Evolutionary conservation across 1,284 basidiomycete genomes (phyloP).

Genomic region (Tylopilus sp.): DNA sequence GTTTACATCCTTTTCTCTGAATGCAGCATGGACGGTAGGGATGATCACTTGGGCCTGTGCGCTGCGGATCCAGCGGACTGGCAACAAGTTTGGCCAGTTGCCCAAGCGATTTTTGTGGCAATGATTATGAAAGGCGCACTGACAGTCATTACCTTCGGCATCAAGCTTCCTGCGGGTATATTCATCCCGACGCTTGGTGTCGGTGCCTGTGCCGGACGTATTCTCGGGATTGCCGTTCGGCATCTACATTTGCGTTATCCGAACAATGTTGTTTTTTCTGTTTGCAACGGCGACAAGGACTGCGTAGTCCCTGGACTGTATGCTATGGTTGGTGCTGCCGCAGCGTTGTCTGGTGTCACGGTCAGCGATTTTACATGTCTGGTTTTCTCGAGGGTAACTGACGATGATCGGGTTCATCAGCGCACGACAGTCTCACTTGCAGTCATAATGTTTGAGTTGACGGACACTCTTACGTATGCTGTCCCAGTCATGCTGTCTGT

Average conservation of each 20-base stretch:
- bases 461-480: conserved; percentile 91
- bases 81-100: conserved; percentile 61
- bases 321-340: conserved; percentile 91
- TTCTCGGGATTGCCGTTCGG: conserved; percentile 83
- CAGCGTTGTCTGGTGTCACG: conserved; percentile 84
- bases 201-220: conserved; percentile 92
- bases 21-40: conserved; percentile 57
- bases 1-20: conserved; percentile 90
- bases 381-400: conserved; percentile 5
- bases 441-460: conserved; percentile 98
- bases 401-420: conserved; percentile 35
- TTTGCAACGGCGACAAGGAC: conserved; percentile 60
- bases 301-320: conserved; percentile 85
- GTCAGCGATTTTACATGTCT: conserved; percentile 39
- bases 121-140: conserved; percentile 80
- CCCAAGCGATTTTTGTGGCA: conserved; percentile 66
- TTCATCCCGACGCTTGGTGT: conserved; percentile 97
- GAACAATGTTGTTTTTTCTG: conserved; percentile 56
- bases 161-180: conserved; percentile 92
- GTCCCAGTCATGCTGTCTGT: conserved; percentile 92
- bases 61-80: conserved; percentile 56
- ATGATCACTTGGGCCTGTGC: conserved; percentile 71
- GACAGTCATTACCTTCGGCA: conserved; percentile 92
- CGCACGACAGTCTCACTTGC: conserved; percentile 89
- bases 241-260: conserved; percentile 72